Conservation (phyloP, 805 yeast species). For the Sugiyamaella americana region DNA sequence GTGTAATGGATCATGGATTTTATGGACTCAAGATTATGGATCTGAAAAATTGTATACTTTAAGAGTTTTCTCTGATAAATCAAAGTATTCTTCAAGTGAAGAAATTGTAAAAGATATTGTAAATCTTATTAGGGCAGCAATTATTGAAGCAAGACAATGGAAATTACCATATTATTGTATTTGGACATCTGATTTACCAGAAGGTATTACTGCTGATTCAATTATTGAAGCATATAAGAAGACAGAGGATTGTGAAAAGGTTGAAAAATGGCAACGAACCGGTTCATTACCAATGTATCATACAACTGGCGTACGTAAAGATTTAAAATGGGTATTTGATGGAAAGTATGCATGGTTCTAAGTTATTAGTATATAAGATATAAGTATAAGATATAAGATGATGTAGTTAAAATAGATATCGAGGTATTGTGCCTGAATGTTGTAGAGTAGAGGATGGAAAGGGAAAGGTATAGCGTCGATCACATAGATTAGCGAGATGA, state of each 20-base stretch:
- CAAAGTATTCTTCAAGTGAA: slow-evolving; percentile 8
- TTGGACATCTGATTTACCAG: slow-evolving; percentile 39
- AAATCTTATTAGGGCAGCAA: slow-evolving; percentile 18
- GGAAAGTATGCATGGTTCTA: slow-evolving; percentile 48
- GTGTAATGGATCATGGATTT: slow-evolving; percentile 21
- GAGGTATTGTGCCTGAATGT: no score
- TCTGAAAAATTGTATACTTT: slow-evolving; percentile 19
- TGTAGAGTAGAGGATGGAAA: no score
- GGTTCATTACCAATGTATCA: slow-evolving; percentile 37
- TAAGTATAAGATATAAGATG: no score
- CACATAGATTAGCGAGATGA: no score
- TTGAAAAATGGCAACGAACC: background rate
- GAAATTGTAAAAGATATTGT: slow-evolving; percentile 32
- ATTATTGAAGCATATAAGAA: slow-evolving; percentile 5
- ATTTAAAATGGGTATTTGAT: slow-evolving; percentile 38
- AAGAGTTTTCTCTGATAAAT: slow-evolving; percentile 16
- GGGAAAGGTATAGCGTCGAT: no score
- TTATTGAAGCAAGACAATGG: slow-evolving; percentile 31
- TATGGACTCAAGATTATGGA: slow-evolving; percentile 27
- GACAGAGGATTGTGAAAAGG: slow-evolving; percentile 5
- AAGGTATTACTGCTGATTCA: slow-evolving; percentile 31
- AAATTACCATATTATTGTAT: slow-evolving; percentile 29
- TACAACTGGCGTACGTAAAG: slow-evolving; percentile 17
- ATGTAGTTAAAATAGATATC: no score
- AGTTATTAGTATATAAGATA: no score